phyloP scores from a whole-genome alignment of 768 basidiomycete species.

The Suillus subluteus region DNA sequence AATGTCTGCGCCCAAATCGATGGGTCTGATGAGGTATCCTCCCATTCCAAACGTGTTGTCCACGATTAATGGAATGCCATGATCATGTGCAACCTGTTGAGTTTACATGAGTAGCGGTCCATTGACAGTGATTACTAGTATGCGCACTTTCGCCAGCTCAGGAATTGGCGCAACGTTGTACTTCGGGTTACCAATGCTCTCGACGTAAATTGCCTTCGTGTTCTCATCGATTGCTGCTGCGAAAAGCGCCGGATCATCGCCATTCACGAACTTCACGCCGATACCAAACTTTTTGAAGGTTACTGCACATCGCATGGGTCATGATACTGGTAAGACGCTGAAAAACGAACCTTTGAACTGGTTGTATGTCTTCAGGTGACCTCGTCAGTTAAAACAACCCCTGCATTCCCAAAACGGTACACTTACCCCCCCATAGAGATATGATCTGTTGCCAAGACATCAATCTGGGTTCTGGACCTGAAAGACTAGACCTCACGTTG shows the following conservation, averaged over 20 bases:
- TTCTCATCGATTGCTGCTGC: conserved; percentile 59
- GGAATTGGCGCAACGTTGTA: conserved; percentile 59
- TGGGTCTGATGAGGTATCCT: conserved; percentile 57
- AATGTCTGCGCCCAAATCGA: conserved; percentile 61
- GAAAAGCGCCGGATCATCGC: conserved; percentile 50
- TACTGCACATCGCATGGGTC: conserved; percentile 34
- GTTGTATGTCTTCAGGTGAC: conserved; percentile 52
- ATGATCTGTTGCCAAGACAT: conserved; percentile 37
- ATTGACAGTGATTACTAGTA: neutral
- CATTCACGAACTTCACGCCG: conserved; percentile 53
- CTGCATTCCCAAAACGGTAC: conserved; percentile 1
- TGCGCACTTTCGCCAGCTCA: conserved; percentile 53
- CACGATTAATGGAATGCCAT: conserved; percentile 64
- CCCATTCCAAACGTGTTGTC: conserved; percentile 70
- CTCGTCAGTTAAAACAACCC: neutral
- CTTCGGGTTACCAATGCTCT: conserved; percentile 66
- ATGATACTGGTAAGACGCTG: no score
- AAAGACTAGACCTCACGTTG: conserved; percentile 42
- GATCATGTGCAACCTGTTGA: conserved; percentile 57
- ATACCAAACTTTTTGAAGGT: conserved; percentile 61
- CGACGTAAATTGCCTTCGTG: conserved; percentile 62
- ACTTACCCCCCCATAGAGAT: conserved; percentile 63
- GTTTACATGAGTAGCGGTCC: neutral
- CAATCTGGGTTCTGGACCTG: neutral
- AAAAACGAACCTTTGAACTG: conserved; percentile 57